Conservation (phyloP, 768 basidiomycete genomes). For the Mycena galopus region DNA sequence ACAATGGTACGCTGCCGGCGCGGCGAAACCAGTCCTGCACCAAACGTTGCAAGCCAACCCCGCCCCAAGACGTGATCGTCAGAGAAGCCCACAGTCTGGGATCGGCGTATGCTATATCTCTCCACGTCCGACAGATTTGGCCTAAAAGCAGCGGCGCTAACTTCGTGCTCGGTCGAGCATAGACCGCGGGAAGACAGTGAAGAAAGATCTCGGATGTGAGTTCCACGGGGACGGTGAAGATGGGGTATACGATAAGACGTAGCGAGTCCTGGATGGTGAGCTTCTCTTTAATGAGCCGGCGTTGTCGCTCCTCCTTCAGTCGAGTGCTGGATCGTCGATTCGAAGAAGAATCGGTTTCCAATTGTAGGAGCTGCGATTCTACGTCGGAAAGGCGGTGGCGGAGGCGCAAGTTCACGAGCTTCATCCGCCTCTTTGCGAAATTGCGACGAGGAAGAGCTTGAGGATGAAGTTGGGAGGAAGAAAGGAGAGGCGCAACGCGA, state of each 20-base stretch:
- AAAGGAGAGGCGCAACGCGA: background rate
- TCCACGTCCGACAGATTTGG: slow-evolving; percentile 1
- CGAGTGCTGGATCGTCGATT: background rate
- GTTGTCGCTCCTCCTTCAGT: slow-evolving; percentile 6
- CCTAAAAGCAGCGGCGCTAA: slow-evolving; percentile 12
- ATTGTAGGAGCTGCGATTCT: background rate
- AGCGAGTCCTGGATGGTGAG: background rate
- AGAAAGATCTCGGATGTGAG: slow-evolving; percentile 13
- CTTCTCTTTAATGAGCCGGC: background rate
- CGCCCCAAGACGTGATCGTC: slow-evolving; percentile 33
- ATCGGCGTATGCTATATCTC: background rate
- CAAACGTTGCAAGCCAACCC: slow-evolving; percentile 5
- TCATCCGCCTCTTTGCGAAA: background rate
- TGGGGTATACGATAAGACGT: background rate
- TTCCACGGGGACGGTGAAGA: slow-evolving; percentile 8
- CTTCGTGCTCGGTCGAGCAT: background rate
- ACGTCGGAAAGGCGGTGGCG: background rate
- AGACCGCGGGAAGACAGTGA: background rate
- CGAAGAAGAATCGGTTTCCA: background rate
- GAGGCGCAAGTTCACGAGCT: background rate
- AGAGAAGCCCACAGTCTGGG: slow-evolving; percentile 1
- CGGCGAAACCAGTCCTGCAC: background rate
- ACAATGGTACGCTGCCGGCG: background rate
- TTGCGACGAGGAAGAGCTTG: too few relatives aligned
- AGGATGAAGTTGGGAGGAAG: background rate